A percentile compares a stretch with the other conserved stretches of the same genome.
Conservation (phyloP, 176 grass and related monocot species). For the Aechmea fasciata region DNA sequence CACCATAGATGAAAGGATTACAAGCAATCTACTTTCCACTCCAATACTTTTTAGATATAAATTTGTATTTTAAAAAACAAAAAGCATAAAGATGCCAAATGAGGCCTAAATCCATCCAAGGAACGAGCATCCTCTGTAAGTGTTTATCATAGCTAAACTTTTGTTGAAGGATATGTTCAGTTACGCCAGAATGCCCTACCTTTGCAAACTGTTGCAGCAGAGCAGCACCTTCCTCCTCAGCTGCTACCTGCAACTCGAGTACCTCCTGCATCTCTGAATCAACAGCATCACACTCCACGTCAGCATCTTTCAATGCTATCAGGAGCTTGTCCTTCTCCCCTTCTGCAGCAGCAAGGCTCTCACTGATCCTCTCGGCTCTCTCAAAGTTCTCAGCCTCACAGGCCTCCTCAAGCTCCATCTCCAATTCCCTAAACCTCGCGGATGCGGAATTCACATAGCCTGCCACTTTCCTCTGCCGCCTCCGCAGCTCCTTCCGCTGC, state of each 20-base stretch:
- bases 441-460: conserved; percentile 31
- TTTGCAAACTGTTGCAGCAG: conserved; percentile 61
- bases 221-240: conserved; percentile 54
- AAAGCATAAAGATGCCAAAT: too few relatives aligned
- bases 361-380: conserved; percentile 69
- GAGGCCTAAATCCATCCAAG: too few relatives aligned
- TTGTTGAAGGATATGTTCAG: too few relatives aligned
- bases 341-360: conserved; percentile 46
- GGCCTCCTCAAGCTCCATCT: conserved; percentile 79
- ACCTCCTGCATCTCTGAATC: conserved; percentile 73
- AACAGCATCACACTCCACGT: conserved; percentile 51
- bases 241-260: conserved; percentile 45
- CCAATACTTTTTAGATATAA: too few relatives aligned
- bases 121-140: too few relatives aligned
- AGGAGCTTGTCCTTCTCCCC: conserved; percentile 54
- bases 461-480: conserved; percentile 42
- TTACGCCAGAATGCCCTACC: conserved; percentile 27
- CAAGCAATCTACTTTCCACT: too few relatives aligned
- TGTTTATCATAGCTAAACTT: too few relatives aligned
- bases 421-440: conserved; percentile 60
- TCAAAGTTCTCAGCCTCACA: conserved; percentile 88
- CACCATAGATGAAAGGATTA: too few relatives aligned
- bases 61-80: too few relatives aligned
- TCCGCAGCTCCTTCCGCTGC: conserved; percentile 57
- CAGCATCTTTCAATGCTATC: conserved; percentile 37